Conservation (phyloP, 805 yeast species). For the Saturnispora quitensis region DNA sequence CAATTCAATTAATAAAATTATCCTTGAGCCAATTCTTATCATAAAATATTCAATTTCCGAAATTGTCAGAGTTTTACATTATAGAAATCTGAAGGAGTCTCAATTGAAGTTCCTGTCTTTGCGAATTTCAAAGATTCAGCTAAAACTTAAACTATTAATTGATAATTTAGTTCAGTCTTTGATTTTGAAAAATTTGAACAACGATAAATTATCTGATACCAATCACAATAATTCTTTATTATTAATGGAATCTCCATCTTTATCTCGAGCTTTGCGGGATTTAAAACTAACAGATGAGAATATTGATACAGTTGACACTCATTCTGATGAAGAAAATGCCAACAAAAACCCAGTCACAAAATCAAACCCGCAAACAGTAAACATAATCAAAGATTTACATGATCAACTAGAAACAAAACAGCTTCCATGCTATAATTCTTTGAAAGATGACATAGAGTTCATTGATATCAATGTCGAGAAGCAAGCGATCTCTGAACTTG, state of each 20-base stretch:
- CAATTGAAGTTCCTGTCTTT: constrained; percentile 37
- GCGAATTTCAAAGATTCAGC: constrained; percentile 32
- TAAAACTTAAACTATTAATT: constrained; percentile 20
- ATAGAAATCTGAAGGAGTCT: constrained; percentile 43
- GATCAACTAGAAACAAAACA: constrained; percentile 31
- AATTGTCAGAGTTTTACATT: constrained; percentile 36
- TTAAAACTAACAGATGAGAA: background rate
- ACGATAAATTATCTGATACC: constrained; percentile 4
- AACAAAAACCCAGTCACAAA: constrained; percentile 5
- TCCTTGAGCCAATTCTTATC: constrained; percentile 46
- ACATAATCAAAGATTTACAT: constrained; percentile 17
- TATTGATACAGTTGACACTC: background rate
- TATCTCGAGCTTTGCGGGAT: constrained; percentile 24
- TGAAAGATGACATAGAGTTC: constrained; percentile 34
- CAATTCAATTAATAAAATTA: constrained; percentile 30
- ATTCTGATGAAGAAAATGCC: background rate
- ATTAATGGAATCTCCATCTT: constrained; percentile 25
- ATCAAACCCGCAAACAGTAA: constrained; percentile 2
- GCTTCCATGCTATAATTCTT: constrained; percentile 37
- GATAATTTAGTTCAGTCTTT: constrained; percentile 14
- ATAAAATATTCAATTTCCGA: constrained; percentile 36
- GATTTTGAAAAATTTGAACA: constrained; percentile 7
- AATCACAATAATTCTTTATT: background rate
- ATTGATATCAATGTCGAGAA: constrained; percentile 35
- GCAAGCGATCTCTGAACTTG: constrained; percentile 26